Base-by-base conservation (phyloP, 176 grass and related monocot genomes). In the Pontederia paniculata region DNA sequence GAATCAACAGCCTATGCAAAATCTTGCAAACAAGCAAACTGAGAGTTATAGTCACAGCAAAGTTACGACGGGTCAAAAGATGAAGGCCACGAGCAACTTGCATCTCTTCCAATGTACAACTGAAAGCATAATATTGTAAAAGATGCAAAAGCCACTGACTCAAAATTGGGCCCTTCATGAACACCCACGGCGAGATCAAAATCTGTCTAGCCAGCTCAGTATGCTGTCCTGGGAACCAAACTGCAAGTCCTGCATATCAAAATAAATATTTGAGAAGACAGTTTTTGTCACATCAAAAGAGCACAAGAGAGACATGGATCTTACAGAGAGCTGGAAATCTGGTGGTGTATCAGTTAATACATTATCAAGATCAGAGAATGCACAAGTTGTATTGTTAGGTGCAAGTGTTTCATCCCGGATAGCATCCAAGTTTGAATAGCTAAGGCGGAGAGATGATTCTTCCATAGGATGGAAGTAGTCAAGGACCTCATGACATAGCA, bases 211-310 rank as follows among this genome's bases (percentile, higher is more conserved):
- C 86, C 86, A 96, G 50, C 82, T 76, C n/a, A 77, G 78, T 13
- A 89, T 60, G 76, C 85, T 89, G 28, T 81, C 86, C 58, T 90
- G 93, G 18, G 93, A 98, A 22, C 77, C 83, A 48, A 98, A 82
- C 63, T 70, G 75, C 17, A 98, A 59, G 19, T 90, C 86, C 93
- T 98, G 74, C 46, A 76, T 19, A 5, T n/a, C 42, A 58, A n/a
- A 8, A 19, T 37, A 48, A 9, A 66, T 76, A n/a, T 63, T 59
- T 37, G 57, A 22, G 11, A 65, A 21, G 19, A 42, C 42, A 8
- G 1, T 56, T 44, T 48, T 16, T 63, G 9, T 70, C 51, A 7
- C 48, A n/a, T 10, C 21, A 43, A 70, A 43, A 21, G n/a, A 2
- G 44, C 23, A 28, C 28, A 37, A 37, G 28, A 6, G 28, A 37